Conservation (phyloP, 352 stramenopile genomes). For the Phytophthora pisi region DNA sequence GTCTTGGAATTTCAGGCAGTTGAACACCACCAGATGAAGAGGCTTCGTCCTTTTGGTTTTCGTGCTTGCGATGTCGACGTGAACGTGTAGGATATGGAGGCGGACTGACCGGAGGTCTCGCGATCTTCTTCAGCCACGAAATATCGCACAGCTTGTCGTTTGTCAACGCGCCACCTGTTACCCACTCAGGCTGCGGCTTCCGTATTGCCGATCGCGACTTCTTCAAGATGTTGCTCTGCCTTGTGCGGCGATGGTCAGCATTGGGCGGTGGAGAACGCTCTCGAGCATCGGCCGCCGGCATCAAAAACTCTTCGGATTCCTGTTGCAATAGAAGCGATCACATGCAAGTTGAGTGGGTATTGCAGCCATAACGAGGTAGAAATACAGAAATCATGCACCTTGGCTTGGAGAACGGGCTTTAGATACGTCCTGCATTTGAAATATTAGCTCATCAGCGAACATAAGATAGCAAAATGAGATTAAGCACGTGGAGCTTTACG, state of each 20-base stretch:
- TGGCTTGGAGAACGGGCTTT: slow-evolving; percentile 53
- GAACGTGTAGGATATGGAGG: slow-evolving; percentile 11
- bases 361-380: neutral
- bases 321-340: slow-evolving; percentile 5
- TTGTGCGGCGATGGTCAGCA: slow-evolving; percentile 5
- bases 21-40: slow-evolving; percentile 14
- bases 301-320: slow-evolving; percentile 18
- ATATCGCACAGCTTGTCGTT: slow-evolving; percentile 40
- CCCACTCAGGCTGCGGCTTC: slow-evolving; percentile 32
- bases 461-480: neutral
- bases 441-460: neutral
- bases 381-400: slow-evolving; percentile 22
- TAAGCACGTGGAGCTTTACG: neutral
- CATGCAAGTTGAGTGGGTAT: neutral
- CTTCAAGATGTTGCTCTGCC: slow-evolving; percentile 11
- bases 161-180: slow-evolving; percentile 29
- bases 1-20: slow-evolving; percentile 19
- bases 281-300: slow-evolving; percentile 2
- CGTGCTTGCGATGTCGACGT: slow-evolving; percentile 17
- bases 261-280: slow-evolving; percentile 9
- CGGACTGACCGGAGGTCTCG: slow-evolving; percentile 13
- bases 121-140: slow-evolving; percentile 35
- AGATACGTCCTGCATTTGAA: slow-evolving; percentile 51
- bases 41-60: slow-evolving; percentile 30
- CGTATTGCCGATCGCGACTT: slow-evolving; percentile 4